A percentile compares a stretch with the other conserved stretches of the same genome.
phyloP scores from a whole-genome alignment of 495 filamentous ascomycete genomes.

The Podospora comata region DNA sequence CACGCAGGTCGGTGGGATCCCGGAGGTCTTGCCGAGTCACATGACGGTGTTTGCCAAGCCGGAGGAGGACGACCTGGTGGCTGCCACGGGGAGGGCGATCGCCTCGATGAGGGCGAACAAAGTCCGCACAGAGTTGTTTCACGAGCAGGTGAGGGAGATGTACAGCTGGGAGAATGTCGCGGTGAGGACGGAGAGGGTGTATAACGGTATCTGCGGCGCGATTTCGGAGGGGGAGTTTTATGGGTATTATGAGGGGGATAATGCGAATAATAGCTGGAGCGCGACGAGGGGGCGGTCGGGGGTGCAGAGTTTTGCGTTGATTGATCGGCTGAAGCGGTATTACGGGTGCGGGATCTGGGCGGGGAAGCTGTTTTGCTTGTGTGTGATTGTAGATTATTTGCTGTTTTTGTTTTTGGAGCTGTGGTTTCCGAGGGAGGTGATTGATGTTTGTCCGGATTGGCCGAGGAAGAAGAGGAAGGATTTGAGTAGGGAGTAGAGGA shows the following conservation, averaged over 20 bases:
- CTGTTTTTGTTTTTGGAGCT: constrained; percentile 84
- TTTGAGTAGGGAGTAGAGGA: constrained; percentile 2
- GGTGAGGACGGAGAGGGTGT: constrained; percentile 86
- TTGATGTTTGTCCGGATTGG: constrained; percentile 89
- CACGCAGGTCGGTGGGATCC: constrained; percentile 93
- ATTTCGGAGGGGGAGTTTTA: constrained; percentile 86
- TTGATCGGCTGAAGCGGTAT: constrained; percentile 90
- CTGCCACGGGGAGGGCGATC: constrained; percentile 79
- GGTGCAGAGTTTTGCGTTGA: constrained; percentile 80
- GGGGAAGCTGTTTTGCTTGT: constrained; percentile 93
- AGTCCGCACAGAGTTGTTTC: constrained; percentile 88
- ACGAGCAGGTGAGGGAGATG: constrained; percentile 95
- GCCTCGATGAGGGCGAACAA: constrained; percentile 73
- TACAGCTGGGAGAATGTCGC: constrained; percentile 98
- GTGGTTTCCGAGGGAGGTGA: constrained; percentile 75
- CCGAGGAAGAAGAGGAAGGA: constrained; percentile 60
- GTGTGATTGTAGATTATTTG: constrained; percentile 89
- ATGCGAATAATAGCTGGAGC: constrained; percentile 60
- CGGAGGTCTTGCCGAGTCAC: constrained; percentile 86
- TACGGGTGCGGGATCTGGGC: constrained; percentile 99
- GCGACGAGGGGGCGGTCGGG: constrained; percentile 72
- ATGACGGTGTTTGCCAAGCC: constrained; percentile 95
- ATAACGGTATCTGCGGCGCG: constrained; percentile 82
- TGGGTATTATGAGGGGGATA: constrained; percentile 74
- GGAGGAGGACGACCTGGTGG: constrained; percentile 86